Evolutionary conservation across 495 filamentous ascomycete genomes (phyloP).

Genomic region (Clohesyomyces aquaticus): DNA sequence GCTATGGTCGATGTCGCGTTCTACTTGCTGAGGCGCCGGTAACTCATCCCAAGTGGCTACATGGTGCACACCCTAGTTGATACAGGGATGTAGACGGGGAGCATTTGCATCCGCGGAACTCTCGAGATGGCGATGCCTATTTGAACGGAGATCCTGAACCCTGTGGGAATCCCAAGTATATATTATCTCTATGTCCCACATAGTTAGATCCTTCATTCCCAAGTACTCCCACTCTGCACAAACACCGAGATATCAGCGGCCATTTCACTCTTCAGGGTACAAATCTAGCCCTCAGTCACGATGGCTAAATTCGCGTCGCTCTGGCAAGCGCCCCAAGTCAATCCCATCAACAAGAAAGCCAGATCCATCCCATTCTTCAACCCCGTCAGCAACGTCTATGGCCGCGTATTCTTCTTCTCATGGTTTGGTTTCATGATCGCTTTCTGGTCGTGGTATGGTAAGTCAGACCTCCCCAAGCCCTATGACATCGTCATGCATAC

Average conservation of each 20-base stretch:
- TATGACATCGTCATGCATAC: slow-evolving; percentile 28
- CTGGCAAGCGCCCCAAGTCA: slow-evolving; percentile 65
- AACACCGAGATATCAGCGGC: slow-evolving; percentile 1
- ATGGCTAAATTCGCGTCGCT: slow-evolving; percentile 44
- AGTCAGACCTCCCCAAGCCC: not conserved
- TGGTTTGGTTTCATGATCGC: slow-evolving; percentile 96
- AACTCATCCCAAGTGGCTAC: slow-evolving; percentile 2
- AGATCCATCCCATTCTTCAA: slow-evolving; percentile 81
- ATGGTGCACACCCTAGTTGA: slow-evolving; percentile 12
- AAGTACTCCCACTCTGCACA: not conserved
- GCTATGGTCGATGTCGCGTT: not conserved
- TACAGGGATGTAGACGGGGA: not conserved
- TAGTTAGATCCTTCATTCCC: no score
- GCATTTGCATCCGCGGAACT: slow-evolving; percentile 24
- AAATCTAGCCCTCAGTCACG: not conserved
- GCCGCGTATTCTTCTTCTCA: slow-evolving; percentile 90
- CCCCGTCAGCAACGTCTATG: slow-evolving; percentile 72
- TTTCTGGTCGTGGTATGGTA: slow-evolving; percentile 83
- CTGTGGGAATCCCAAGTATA: no score
- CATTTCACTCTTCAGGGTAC: not conserved
- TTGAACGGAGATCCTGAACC: slow-evolving; percentile 25
- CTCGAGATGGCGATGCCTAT: not conserved
- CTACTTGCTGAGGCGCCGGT: not conserved
- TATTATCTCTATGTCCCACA: no score
- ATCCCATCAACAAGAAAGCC: slow-evolving; percentile 80